Conservation (phyloP, 768 basidiomycete species). For the Lentinula raphanica region DNA sequence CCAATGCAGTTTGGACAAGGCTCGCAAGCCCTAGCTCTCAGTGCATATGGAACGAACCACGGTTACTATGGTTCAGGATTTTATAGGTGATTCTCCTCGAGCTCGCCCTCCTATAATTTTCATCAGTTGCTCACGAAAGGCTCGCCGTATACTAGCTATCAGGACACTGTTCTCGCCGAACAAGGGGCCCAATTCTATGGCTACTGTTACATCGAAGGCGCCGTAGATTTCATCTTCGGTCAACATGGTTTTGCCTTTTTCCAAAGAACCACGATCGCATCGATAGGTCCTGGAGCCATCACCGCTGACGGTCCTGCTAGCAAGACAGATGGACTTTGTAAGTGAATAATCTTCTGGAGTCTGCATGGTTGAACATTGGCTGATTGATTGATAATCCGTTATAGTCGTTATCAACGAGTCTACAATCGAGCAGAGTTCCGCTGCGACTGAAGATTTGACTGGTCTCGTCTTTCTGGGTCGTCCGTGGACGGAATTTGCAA, state of each 20-base stretch:
- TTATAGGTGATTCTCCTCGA: slow-evolving; percentile 16
- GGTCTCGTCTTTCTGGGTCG: slow-evolving; percentile 20
- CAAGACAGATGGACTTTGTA: slow-evolving; percentile 16
- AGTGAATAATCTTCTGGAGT: background rate
- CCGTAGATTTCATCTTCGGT: slow-evolving; percentile 21
- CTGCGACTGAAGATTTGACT: slow-evolving; percentile 14
- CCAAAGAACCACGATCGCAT: slow-evolving; percentile 21
- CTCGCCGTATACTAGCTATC: no score
- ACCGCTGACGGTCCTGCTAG: slow-evolving; percentile 19
- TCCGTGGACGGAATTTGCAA: slow-evolving; percentile 20
- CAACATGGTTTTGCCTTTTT: slow-evolving; percentile 17
- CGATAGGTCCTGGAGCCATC: slow-evolving; percentile 19
- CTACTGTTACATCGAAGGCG: slow-evolving; percentile 20
- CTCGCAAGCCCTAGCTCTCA: slow-evolving; percentile 23
- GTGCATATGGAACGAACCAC: slow-evolving; percentile 20
- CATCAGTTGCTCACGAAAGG: no score
- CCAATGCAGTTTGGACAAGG: slow-evolving; percentile 16
- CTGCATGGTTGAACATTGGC: background rate
- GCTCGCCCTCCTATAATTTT: no score
- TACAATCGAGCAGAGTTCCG: slow-evolving; percentile 13
- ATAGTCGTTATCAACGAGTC: slow-evolving; percentile 9
- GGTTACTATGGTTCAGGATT: slow-evolving; percentile 22
- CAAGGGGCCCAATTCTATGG: slow-evolving; percentile 18
- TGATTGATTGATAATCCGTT: background rate
- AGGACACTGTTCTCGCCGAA: slow-evolving; percentile 19